phyloP scores from a whole-genome alignment of 108 stramenopile genomes.

The Nitzschia palea region DNA sequence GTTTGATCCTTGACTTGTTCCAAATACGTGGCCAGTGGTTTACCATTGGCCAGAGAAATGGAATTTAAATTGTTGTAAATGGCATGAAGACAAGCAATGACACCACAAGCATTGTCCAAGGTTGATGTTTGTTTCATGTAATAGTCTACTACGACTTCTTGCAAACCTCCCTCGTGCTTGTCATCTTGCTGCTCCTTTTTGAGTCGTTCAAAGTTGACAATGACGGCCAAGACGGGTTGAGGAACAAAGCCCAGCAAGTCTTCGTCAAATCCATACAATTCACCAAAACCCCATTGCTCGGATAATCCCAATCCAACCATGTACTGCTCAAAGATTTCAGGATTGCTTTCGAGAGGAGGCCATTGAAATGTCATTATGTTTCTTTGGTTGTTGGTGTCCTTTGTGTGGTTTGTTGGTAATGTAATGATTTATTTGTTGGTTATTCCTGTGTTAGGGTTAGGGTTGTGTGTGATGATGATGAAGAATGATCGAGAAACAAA shows the following conservation, averaged over 20 bases:
- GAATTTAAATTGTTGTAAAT: slow-evolving; percentile 38
- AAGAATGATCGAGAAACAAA: too few relatives aligned
- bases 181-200: slow-evolving; percentile 37
- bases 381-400: too few relatives aligned
- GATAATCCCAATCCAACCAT: slow-evolving; percentile 50
- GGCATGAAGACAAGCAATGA: slow-evolving; percentile 62
- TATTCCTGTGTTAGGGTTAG: too few relatives aligned
- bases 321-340: slow-evolving; percentile 53
- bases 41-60: neutral
- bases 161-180: slow-evolving; percentile 31
- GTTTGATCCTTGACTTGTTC: slow-evolving; percentile 14
- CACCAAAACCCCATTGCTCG: slow-evolving; percentile 40
- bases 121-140: slow-evolving; percentile 58
- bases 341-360: slow-evolving; percentile 67
- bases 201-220: slow-evolving; percentile 54
- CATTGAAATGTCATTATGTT: too few relatives aligned
- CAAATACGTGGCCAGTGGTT: slow-evolving; percentile 37
- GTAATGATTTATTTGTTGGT: too few relatives aligned
- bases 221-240: slow-evolving; percentile 48
- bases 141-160: slow-evolving; percentile 27
- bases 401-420: too few relatives aligned
- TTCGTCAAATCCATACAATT: slow-evolving; percentile 61
- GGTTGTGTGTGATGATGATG: too few relatives aligned
- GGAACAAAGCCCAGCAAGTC: slow-evolving; percentile 58
- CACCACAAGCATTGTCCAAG: slow-evolving; percentile 63